phyloP scores from a whole-genome alignment of 2,329 filamentous ascomycete genomes.

The Botryotinia globosa region DNA sequence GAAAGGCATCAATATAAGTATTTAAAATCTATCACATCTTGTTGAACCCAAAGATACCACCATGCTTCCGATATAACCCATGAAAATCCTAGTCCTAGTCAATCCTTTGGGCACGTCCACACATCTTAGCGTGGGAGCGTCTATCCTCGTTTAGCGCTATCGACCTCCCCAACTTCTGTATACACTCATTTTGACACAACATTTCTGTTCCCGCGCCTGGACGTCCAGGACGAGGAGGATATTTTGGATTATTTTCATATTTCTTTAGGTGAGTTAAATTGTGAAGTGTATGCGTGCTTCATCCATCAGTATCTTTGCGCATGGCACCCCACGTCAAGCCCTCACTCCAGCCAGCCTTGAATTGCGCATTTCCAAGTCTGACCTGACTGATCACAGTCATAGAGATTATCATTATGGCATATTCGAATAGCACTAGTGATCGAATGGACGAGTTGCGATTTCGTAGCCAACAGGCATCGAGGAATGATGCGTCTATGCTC shows the following conservation, averaged over 20 bases:
- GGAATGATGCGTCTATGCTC: slow-evolving; percentile 72
- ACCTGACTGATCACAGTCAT: slow-evolving; percentile 34
- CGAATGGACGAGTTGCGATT: slow-evolving; percentile 79
- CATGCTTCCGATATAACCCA: slow-evolving; percentile 1
- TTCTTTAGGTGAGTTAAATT: slow-evolving; percentile 17
- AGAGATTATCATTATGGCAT: slow-evolving; percentile 54
- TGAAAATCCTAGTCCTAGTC: slow-evolving; percentile 3
- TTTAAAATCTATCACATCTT: slow-evolving; percentile 16
- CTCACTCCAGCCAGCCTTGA: slow-evolving; percentile 23
- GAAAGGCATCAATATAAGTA: not conserved
- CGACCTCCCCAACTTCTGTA: slow-evolving; percentile 17
- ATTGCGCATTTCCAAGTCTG: slow-evolving; percentile 25
- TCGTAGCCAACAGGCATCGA: slow-evolving; percentile 72
- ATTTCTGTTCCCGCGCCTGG: slow-evolving; percentile 21
- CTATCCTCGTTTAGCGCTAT: slow-evolving; percentile 21
- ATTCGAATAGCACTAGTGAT: slow-evolving; percentile 59
- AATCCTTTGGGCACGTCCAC: slow-evolving; percentile 19
- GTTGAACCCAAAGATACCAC: not conserved
- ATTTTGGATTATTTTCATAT: slow-evolving; percentile 21
- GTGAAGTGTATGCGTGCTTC: not conserved
- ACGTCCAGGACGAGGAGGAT: slow-evolving; percentile 22
- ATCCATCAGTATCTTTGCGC: slow-evolving; percentile 14
- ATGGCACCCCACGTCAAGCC: slow-evolving; percentile 29
- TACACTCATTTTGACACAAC: slow-evolving; percentile 20
- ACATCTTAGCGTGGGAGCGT: slow-evolving; percentile 17